Evolutionary conservation across 768 basidiomycete genomes (phyloP), one percentile per base, ranked within the genome.

Genomic region (Mycena albidolilacea): DNA sequence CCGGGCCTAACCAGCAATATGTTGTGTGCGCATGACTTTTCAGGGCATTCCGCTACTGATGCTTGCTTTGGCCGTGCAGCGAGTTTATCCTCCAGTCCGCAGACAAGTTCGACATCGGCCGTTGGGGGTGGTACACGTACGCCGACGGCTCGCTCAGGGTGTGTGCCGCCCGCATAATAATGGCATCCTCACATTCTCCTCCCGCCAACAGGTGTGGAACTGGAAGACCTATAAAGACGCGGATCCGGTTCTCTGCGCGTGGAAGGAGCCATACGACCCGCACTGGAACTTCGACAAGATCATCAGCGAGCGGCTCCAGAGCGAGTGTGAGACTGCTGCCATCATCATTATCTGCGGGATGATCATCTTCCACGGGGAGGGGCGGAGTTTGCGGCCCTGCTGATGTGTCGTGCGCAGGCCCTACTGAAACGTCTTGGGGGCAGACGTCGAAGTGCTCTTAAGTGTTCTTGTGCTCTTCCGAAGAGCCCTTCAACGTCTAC

Each of bases 201-300:
- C n/a, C 11, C 19, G 15, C 10, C 44, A 19, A 19, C 5, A 69
- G 68, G 61, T 69, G 2, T 70, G 62, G 52, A 23, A 35, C 48
- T 70, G 60, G 61, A 3, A 3, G 19, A 57, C 54, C 0, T 10
- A 55, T 37, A 30, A 30, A 30, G 41, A 64, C 21, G 4, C 9
- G 8, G 41, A 1, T 11, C 3, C 62, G 39, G 1, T 5, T 2
- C 69, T 54, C 15, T 23, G 23, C 17, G 69, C 69, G 0, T 70
- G 69, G 69, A 63, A 35, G 48, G 21, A 55, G 12, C 9, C 55
- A 7, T 14, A 23, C 14, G 61, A 70, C 30, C n/a, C 35, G 69
- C 69, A 70, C 37, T 70, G 69, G 62, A 17, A 46, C 62, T 43
- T 64, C n/a, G 30, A 70, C 52, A 23, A 43, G 15, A 46, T 15